Base-by-base conservation (phyloP, 169 alveolate genomes). In the Eimeria necatrix region DNA sequence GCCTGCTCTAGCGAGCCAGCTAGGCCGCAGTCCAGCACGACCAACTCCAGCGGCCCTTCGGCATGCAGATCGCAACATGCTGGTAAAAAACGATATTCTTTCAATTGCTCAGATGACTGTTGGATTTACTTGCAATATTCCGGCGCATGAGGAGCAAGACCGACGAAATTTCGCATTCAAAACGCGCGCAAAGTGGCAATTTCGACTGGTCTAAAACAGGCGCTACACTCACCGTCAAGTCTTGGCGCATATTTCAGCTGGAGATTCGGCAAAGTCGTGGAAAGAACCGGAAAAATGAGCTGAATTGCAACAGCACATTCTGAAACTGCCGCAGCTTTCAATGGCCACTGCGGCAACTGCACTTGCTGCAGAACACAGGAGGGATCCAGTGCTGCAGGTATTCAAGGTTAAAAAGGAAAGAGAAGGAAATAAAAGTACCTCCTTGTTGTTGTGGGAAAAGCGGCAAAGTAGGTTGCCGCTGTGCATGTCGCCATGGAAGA, bases 401-500 rank as follows among this genome's bases (percentile, higher is more conserved):
- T 2, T 32, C 41, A 32, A 32, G 41, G 2, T 0, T 32, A 2
- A 59, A n/a, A 59, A 0, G 16, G 7, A 8, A 51, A 4, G 6
- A 9, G 74, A 83, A 83, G 59, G 70, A 53, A 70, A 46, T 48
- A 60, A 85, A 32, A 0, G 14, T 41, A 85, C 93, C 93, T 85
- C 93, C 51, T 85, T 85, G 81, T 60, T 84, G 48, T 61, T 22
- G 49, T 59, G 93, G 26, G 91, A 46, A 59, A 78, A 53, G 9
- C 94, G 94, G 84, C 91, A 52, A 18, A 94, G 46, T 4, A 94
- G 68, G 76, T 94, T 94, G 53, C 96, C 96, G 74, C 94, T 92
- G 91, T 94, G 96, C 71, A 94, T 83, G 85, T 94, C 96, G 81
- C 89, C 94, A 51, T 94, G 96, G 53, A 94, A 60, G 53, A 94